Evolutionary conservation across 176 grass and related monocot species (phyloP).

Genomic region (Eragrostis curvula): DNA sequence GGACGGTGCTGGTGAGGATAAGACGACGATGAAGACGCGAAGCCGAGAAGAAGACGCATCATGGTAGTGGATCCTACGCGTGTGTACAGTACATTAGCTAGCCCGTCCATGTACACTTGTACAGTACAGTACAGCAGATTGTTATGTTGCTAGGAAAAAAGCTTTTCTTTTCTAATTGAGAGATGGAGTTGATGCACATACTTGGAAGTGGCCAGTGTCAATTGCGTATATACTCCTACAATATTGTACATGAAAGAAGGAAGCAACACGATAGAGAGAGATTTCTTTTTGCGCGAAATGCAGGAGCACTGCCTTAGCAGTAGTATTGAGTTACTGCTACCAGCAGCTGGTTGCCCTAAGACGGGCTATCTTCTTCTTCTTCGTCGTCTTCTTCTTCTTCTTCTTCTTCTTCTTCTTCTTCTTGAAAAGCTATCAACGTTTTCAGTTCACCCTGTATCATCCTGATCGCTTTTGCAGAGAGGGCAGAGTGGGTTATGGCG

Average conservation of each 20-base stretch:
- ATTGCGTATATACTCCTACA: background rate
- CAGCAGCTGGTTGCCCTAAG: too few species aligned
- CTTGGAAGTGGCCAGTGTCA: background rate
- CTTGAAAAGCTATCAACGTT: too few species aligned
- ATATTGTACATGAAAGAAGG: background rate
- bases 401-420: too few species aligned
- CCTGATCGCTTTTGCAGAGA: too few species aligned
- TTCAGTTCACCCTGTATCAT: too few species aligned
- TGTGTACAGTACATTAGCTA: background rate
- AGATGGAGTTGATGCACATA: background rate
- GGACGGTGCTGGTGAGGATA: background rate
- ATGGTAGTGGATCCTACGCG: conserved; percentile 25
- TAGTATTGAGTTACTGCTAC: too few species aligned
- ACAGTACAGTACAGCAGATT: background rate
- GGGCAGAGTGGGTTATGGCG: too few species aligned
- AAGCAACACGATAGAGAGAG: background rate
- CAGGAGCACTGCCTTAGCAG: too few species aligned
- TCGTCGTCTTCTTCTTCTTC: too few species aligned
- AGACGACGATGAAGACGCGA: background rate
- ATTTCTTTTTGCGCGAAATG: too few species aligned
- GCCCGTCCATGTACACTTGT: background rate
- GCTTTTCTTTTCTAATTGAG: too few species aligned
- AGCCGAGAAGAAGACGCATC: conserved; percentile 6
- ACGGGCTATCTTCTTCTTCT: too few species aligned
- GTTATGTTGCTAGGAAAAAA: background rate